Percentiles rank a stretch among this genome's conserved stretches.
Conservation (phyloP, 805 yeast species). For the Pichia nanzhaoensis region DNA sequence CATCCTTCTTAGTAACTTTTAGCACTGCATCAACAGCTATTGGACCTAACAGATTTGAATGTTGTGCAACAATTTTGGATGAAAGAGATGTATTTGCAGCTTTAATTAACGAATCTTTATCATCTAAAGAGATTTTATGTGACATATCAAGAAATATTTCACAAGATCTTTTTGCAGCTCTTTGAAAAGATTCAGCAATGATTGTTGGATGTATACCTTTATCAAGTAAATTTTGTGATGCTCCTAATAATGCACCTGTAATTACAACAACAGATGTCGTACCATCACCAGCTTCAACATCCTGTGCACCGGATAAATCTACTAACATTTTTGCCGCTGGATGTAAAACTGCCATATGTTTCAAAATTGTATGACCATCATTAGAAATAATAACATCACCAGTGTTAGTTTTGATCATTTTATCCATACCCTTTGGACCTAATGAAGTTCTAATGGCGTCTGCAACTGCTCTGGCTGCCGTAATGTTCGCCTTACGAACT, state of each 20-base stretch:
- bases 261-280: conserved; percentile 95
- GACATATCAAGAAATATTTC: conserved; percentile 83
- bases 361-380: conserved; percentile 95
- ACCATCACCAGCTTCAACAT: conserved; percentile 99
- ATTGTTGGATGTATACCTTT: conserved; percentile 95
- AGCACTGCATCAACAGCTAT: conserved; percentile 91
- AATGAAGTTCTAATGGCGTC: conserved; percentile 92
- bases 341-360: conserved; percentile 97
- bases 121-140: conserved; percentile 66
- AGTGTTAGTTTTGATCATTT: conserved; percentile 90
- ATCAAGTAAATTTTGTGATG: conserved; percentile 83
- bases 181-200: conserved; percentile 88
- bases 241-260: conserved; percentile 90
- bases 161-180: conserved; percentile 78
- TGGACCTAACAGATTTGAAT: conserved; percentile 79
- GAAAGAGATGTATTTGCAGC: conserved; percentile 94
- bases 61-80: conserved; percentile 93
- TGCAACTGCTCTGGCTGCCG: conserved; percentile 91
- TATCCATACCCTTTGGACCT: conserved; percentile 99
- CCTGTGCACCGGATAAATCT: conserved; percentile 96
- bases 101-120: conserved; percentile 74
- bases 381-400: conserved; percentile 94
- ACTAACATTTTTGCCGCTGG: conserved; percentile 98
- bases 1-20: conserved; percentile 43
- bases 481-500: conserved; percentile 80